Percentiles rank a stretch among this genome's conserved stretches.
phyloP scores from a whole-genome alignment of 2,329 filamentous ascomycete species.

The Calonectria fujianensis region DNA sequence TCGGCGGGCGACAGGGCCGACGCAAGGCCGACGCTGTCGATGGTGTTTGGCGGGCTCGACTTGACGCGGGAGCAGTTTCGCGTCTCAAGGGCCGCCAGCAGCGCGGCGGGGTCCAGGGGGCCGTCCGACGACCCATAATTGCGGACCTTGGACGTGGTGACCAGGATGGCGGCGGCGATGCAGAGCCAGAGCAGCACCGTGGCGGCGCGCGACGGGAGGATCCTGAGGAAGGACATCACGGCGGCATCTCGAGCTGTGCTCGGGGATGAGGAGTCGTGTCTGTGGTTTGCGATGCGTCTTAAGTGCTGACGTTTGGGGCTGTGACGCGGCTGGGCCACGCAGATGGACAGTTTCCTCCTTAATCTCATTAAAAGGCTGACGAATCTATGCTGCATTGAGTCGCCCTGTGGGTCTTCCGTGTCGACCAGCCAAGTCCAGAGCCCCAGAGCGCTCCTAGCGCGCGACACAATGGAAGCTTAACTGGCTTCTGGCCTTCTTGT shows the following conservation, averaged over 20 bases:
- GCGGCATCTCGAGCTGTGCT: conserved; percentile 4
- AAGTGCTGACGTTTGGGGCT: background rate
- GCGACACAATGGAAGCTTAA: background rate
- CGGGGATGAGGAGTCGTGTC: background rate
- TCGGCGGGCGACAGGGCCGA: conserved; percentile 32
- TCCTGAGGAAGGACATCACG: background rate
- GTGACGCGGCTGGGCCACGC: background rate
- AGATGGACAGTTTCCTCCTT: conserved; percentile 12
- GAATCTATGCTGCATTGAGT: background rate
- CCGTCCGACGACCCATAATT: background rate
- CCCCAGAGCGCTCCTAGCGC: background rate
- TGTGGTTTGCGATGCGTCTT: background rate
- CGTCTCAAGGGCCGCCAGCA: background rate
- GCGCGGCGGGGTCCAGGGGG: background rate
- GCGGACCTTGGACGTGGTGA: conserved; percentile 6
- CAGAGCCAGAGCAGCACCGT: conserved; percentile 23
- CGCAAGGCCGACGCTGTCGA: conserved; percentile 17
- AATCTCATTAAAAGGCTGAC: conserved; percentile 16
- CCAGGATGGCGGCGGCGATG: conserved; percentile 1
- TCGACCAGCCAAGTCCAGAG: background rate
- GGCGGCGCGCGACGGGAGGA: conserved; percentile 4
- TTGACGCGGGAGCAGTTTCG: conserved; percentile 12
- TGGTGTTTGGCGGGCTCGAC: background rate
- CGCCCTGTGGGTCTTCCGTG: background rate
- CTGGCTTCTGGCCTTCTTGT: background rate